Conservation (phyloP, 352 stramenopile genomes). For the Phytophthora aleatoria region DNA sequence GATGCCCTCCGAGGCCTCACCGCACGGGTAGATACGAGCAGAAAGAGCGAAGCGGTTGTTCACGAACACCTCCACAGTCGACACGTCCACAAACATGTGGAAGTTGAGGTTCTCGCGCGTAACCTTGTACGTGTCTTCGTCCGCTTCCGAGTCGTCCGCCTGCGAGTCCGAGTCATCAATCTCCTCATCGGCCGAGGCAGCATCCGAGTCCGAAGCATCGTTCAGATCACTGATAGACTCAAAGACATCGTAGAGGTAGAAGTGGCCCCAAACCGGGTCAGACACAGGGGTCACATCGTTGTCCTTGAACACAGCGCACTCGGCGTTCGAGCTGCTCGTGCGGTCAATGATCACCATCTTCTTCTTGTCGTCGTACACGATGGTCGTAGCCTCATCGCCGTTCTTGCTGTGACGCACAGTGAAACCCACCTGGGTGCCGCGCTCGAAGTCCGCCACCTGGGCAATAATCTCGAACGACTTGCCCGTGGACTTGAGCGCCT, state of each 20-base stretch:
- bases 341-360: conserved; percentile 70
- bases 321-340: conserved; percentile 46
- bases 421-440: conserved; percentile 58
- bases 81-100: conserved; percentile 73
- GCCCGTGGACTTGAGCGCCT: conserved; percentile 51
- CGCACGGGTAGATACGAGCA: conserved; percentile 70
- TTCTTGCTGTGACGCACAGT: conserved; percentile 51
- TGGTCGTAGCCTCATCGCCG: conserved; percentile 53
- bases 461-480: conserved; percentile 59
- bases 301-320: conserved; percentile 54
- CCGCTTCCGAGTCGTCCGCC: conserved; percentile 8
- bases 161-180: conserved; percentile 2
- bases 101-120: conserved; percentile 56
- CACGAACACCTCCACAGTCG: conserved; percentile 70
- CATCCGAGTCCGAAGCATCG: conserved; percentile 16
- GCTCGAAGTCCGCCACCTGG: conserved; percentile 47
- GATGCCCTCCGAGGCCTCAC: conserved; percentile 58
- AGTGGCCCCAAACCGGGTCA: conserved; percentile 49
- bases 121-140: conserved; percentile 38
- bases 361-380: conserved; percentile 64
- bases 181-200: conserved; percentile 4
- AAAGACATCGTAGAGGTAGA: conserved; percentile 64
- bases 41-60: conserved; percentile 74
- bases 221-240: conserved; percentile 1
- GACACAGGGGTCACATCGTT: conserved; percentile 35